Conservation (phyloP, 495 filamentous ascomycete species). For the Podospora pseudocomata region DNA sequence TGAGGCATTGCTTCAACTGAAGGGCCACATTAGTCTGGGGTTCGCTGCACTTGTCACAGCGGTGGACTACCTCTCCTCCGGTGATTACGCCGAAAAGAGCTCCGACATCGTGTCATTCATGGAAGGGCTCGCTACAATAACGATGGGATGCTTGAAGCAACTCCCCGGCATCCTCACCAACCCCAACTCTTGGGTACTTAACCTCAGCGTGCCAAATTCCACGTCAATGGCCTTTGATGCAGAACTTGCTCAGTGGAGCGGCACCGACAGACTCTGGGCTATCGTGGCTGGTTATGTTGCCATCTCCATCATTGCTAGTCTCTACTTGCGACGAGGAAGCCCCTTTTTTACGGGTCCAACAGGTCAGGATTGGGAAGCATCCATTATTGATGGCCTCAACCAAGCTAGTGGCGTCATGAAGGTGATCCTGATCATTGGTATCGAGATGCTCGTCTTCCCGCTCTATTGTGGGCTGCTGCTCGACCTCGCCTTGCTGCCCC, state of each 20-base stretch:
- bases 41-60: conserved; percentile 24
- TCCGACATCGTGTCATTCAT: conserved; percentile 12
- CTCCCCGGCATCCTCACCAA: conserved; percentile 23
- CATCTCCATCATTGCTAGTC: conserved; percentile 64
- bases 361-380: conserved; percentile 68
- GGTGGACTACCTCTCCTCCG: conserved; percentile 32
- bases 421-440: conserved; percentile 96
- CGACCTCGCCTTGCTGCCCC: conserved; percentile 80
- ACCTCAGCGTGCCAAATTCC: conserved; percentile 42
- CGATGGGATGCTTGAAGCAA: conserved; percentile 17
- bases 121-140: conserved; percentile 10
- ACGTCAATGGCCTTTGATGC: conserved; percentile 47
- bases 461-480: conserved; percentile 91
- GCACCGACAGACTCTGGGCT: conserved; percentile 72
- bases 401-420: conserved; percentile 97
- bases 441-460: conserved; percentile 98
- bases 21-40: conserved; percentile 31
- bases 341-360: conserved; percentile 62
- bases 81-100: conserved; percentile 32
- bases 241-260: conserved; percentile 69
- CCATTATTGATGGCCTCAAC: conserved; percentile 75
- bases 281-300: conserved; percentile 77
- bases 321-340: conserved; percentile 70
- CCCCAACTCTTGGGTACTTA: conserved; percentile 49
- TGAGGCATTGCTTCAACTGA: conserved; percentile 40